A percentile compares a stretch with the other conserved stretches of the same genome.
phyloP scores from a whole-genome alignment of 1,284 basidiomycete genomes.

The Apiotrichum laibachii region DNA sequence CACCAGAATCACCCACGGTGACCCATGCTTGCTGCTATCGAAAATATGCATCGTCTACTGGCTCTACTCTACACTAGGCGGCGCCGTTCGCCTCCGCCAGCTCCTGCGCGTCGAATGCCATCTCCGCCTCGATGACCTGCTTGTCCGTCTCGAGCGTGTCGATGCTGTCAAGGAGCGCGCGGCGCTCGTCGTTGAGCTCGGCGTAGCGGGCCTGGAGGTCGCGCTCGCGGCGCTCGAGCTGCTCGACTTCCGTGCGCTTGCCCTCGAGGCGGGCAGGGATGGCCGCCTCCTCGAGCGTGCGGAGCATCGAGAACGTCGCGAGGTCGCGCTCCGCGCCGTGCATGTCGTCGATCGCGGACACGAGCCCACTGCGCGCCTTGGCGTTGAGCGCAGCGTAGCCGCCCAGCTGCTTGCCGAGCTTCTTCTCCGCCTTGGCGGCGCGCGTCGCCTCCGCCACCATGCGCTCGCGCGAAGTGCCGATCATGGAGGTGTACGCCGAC shows the following conservation, averaged over 20 bases:
- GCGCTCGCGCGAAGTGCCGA: conserved; percentile 65
- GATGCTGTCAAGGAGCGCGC: conserved; percentile 63
- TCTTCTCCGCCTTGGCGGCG: conserved; percentile 86
- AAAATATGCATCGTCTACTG: not conserved
- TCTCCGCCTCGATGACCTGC: conserved; percentile 46
- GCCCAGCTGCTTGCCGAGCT: conserved; percentile 78
- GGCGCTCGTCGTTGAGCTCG: conserved; percentile 72
- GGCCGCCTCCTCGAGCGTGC: conserved; percentile 66
- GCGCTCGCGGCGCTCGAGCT: conserved; percentile 69
- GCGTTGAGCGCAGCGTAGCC: conserved; percentile 82
- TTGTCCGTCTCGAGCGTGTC: conserved; percentile 51
- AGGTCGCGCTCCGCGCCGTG: conserved; percentile 66
- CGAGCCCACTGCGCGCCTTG: conserved; percentile 65
- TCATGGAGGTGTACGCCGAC: conserved; percentile 62
- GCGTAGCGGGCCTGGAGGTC: conserved; percentile 74
- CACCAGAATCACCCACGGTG: too few species aligned
- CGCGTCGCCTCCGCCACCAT: conserved; percentile 81
- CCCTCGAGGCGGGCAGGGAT: conserved; percentile 70
- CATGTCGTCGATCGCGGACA: conserved; percentile 67
- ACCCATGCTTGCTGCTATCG: too few species aligned
- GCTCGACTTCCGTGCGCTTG: conserved; percentile 79
- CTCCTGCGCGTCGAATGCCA: conserved; percentile 46
- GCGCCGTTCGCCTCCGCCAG: conserved; percentile 8
- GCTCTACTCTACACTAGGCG: not conserved
- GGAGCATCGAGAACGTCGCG: conserved; percentile 72